Conservation (phyloP, 1,284 basidiomycete genomes). For the Trichosporon coremiiforme region DNA sequence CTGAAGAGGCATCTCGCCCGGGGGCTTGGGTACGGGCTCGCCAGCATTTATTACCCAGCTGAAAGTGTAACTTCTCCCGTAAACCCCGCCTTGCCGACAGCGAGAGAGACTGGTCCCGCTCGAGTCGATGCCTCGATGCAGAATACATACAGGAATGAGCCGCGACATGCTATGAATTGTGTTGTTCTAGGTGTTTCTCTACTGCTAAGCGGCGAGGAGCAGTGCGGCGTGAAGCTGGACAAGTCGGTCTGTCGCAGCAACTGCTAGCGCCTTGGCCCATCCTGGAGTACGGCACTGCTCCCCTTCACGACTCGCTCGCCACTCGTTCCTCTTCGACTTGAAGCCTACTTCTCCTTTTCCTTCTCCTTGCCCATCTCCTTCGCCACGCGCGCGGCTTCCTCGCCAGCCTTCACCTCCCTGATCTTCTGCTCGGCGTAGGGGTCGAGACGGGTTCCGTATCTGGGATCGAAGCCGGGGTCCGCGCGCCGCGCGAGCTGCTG, state of each 20-base stretch:
- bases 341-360: not conserved
- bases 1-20: no score
- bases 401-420: not conserved
- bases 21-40: no score
- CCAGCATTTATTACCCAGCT: no score
- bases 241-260: no score
- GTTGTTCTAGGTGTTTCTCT: not conserved
- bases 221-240: no score
- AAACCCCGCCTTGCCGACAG: no score
- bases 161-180: constrained; percentile 8
- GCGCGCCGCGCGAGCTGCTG: not conserved
- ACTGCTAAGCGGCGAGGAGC: not conserved
- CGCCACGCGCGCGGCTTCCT: not conserved
- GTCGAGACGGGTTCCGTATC: not conserved
- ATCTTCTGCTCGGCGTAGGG: not conserved
- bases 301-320: no score
- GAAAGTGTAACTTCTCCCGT: no score
- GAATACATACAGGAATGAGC: constrained; percentile 9
- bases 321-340: no score
- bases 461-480: not conserved
- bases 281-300: no score
- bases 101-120: no score
- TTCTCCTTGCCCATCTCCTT: constrained; percentile 15
- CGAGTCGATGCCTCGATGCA: not conserved
- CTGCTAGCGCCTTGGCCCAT: no score